Percentiles rank a stretch among this genome's conserved stretches.
phyloP scores from a whole-genome alignment of 2,329 filamentous ascomycete species.

The Aureobasidium pullulans region DNA sequence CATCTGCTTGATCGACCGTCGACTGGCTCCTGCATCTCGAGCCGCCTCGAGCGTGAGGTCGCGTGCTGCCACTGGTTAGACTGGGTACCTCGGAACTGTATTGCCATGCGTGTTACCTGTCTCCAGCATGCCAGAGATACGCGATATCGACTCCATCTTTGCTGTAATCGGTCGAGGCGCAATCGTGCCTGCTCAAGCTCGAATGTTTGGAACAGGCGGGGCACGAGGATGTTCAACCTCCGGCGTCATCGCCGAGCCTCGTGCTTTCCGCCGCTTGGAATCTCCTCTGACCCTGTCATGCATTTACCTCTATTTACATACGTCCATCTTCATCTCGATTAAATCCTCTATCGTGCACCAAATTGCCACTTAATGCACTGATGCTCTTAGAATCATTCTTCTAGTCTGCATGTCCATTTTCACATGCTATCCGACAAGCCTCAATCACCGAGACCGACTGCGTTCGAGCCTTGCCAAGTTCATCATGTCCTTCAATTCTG shows the following conservation, averaged over 20 bases:
- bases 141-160: slow-evolving; percentile 88
- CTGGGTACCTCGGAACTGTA: slow-evolving; percentile 5
- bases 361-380: not conserved
- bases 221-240: not conserved
- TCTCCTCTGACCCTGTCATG: slow-evolving; percentile 3
- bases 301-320: no score
- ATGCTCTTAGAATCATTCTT: not conserved
- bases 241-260: not conserved
- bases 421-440: not conserved
- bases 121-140: slow-evolving; percentile 90
- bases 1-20: slow-evolving; percentile 55
- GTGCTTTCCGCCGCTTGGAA: not conserved
- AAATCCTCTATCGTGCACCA: not conserved
- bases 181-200: not conserved
- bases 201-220: not conserved
- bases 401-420: not conserved
- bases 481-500: slow-evolving; percentile 56
- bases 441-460: slow-evolving; percentile 23
- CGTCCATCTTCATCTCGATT: not conserved
- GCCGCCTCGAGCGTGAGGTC: slow-evolving; percentile 97
- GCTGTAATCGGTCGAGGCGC: not conserved
- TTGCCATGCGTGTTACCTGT: slow-evolving; percentile 55
- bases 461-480: slow-evolving; percentile 33
- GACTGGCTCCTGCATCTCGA: slow-evolving; percentile 64
- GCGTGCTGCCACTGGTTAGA: slow-evolving; percentile 55